A percentile compares a stretch with the other conserved stretches of the same genome.
phyloP scores from a whole-genome alignment of 768 basidiomycete species.

The Kwoniella sp. region DNA sequence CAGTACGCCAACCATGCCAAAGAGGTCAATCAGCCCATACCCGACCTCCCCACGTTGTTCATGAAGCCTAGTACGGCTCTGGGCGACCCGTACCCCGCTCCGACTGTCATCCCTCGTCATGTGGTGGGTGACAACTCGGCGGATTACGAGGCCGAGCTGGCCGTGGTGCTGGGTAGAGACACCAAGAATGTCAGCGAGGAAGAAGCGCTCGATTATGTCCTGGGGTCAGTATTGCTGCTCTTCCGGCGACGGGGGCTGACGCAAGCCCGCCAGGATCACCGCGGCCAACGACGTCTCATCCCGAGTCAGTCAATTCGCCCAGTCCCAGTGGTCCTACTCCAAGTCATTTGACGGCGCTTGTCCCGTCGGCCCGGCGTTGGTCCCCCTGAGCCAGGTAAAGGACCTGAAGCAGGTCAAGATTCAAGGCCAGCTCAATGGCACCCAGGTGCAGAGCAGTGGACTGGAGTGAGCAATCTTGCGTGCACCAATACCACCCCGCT shows the following conservation, averaged over 20 bases:
- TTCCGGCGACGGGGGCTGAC: not conserved
- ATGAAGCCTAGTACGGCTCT: conserved; percentile 48
- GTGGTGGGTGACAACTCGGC: conserved; percentile 30
- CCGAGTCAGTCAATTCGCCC: conserved; percentile 72
- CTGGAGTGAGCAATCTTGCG: conserved; percentile 65
- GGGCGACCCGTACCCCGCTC: conserved; percentile 40
- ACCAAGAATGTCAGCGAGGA: conserved; percentile 74
- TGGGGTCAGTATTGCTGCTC: conserved; percentile 55
- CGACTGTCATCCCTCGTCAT: conserved; percentile 35
- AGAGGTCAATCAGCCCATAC: conserved; percentile 43
- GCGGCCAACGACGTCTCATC: conserved; percentile 61
- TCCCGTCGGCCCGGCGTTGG: conserved; percentile 76
- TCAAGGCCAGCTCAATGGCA: conserved; percentile 64
- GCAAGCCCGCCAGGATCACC: conserved; percentile 49
- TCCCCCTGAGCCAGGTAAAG: conserved; percentile 61
- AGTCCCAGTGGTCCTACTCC: conserved; percentile 82
- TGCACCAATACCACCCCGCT: not conserved
- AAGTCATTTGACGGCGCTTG: conserved; percentile 72
- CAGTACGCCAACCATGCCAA: conserved; percentile 47
- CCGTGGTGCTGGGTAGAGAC: conserved; percentile 72
- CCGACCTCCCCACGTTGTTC: conserved; percentile 46
- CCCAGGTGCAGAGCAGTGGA: conserved; percentile 67
- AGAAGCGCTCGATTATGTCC: conserved; percentile 78
- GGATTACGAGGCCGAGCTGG: conserved; percentile 50
- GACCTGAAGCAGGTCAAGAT: conserved; percentile 66